These are phyloP conservation scores for Neurospora discreta DNA, from an alignment of 495 filamentous ascomycete species.

Conservation along the genomic window DNA sequence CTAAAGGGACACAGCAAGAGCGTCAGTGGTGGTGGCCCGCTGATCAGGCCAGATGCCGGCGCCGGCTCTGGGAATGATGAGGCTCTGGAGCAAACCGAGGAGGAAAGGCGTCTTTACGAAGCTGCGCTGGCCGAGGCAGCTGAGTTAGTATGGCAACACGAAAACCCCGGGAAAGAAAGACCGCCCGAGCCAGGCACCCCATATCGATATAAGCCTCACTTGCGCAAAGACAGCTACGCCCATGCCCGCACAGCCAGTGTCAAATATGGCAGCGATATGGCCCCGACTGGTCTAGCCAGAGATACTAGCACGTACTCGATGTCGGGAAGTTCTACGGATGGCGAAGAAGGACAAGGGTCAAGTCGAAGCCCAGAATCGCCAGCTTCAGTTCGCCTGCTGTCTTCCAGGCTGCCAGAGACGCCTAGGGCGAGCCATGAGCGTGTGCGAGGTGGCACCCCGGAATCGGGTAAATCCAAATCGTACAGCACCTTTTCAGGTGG, in stretches of 20 bases:
- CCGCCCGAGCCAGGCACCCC: conserved; percentile 45
- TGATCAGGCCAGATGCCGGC: neutral
- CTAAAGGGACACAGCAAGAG: conserved; percentile 19
- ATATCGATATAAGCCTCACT: conserved; percentile 51
- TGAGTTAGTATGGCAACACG: conserved; percentile 77
- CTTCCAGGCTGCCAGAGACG: conserved; percentile 15
- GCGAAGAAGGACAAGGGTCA: conserved; percentile 25
- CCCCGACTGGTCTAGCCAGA: conserved; percentile 36
- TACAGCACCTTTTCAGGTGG: conserved; percentile 17
- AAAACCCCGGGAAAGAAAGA: conserved; percentile 43
- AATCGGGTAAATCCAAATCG: conserved; percentile 16
- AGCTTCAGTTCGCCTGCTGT: conserved; percentile 13
- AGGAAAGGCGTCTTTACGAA: conserved; percentile 56
- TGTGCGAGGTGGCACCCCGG: conserved; percentile 8
- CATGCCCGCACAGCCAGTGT: conserved; percentile 51
- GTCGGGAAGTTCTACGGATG: conserved; percentile 40
- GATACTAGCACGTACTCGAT: conserved; percentile 33
- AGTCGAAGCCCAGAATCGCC: conserved; percentile 18
- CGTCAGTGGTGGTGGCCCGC: conserved; percentile 9
- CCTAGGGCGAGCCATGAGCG: conserved; percentile 22
- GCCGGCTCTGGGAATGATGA: neutral
- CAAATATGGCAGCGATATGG: conserved; percentile 36
- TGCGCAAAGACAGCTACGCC: conserved; percentile 49
- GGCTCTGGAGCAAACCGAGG: conserved; percentile 28
- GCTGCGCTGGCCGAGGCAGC: conserved; percentile 80